Conservation (phyloP, 805 yeast genomes). For the Huiozyma naganishii region DNA sequence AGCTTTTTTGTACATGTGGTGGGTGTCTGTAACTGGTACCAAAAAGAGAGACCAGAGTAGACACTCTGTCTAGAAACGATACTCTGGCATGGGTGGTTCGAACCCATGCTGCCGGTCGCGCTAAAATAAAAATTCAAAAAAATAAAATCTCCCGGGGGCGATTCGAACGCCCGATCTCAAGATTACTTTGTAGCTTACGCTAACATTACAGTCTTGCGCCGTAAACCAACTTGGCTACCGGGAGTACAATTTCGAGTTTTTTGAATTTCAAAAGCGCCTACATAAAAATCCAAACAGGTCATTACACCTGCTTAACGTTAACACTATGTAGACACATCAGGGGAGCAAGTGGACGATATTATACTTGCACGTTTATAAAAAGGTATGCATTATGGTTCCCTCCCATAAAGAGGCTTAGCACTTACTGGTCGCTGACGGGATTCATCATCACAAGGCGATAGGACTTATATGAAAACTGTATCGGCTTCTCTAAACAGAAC, state of each 20-base stretch:
- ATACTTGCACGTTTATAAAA: too few species aligned
- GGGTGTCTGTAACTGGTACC: neutral
- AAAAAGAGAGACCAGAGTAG: neutral
- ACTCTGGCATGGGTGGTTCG: neutral
- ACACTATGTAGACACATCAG: too few species aligned
- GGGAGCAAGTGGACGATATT: too few species aligned
- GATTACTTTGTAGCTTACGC: slow-evolving; percentile 16
- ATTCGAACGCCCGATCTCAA: slow-evolving; percentile 32
- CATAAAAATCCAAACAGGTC: too few species aligned
- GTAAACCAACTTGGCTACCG: slow-evolving; percentile 27
- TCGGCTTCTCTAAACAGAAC: too few species aligned
- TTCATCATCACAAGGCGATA: too few species aligned
- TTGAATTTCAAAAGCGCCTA: too few species aligned
- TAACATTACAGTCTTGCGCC: slow-evolving; percentile 25
- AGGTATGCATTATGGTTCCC: too few species aligned
- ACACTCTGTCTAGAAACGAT: neutral
- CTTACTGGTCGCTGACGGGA: too few species aligned
- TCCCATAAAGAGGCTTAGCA: too few species aligned
- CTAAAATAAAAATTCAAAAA: slow-evolving; percentile 3
- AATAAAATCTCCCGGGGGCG: slow-evolving; percentile 30
- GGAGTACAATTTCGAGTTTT: slow-evolving; percentile 13
- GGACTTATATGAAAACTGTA: too few species aligned
- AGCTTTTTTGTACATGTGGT: neutral
- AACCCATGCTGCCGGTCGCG: neutral
- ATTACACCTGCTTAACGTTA: too few species aligned